Conservation (phyloP, 1,139 yeast species). For the Maudiozyma humilis region DNA sequence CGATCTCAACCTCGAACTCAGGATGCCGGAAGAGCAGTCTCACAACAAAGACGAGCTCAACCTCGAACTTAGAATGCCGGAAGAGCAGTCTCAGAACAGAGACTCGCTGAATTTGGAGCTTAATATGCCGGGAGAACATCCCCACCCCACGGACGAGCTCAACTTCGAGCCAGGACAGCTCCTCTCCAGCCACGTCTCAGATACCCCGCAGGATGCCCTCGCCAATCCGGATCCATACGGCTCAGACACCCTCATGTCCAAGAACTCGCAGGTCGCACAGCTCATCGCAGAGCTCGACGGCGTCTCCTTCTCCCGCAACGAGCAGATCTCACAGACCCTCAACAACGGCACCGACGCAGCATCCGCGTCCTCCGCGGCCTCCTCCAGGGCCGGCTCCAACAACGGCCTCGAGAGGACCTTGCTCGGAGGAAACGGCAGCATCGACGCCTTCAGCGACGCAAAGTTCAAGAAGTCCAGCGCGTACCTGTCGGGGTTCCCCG, state of each 20-base stretch:
- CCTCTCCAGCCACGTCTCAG: not conserved
- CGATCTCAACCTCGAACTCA: not conserved
- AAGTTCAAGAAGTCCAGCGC: constrained; percentile 24
- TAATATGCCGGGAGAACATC: not conserved
- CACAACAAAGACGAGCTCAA: no score
- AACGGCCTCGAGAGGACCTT: not conserved
- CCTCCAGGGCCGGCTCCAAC: not conserved
- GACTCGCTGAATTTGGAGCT: not conserved
- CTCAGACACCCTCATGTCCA: constrained; percentile 7
- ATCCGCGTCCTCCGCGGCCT: not conserved
- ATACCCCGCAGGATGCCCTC: no score
- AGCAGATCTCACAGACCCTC: constrained; percentile 9
- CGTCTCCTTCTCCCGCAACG: constrained; percentile 24
- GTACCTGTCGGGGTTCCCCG: constrained; percentile 21
- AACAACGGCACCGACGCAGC: not conserved
- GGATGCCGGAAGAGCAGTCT: no score
- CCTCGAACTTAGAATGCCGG: not conserved
- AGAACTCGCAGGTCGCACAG: constrained; percentile 25
- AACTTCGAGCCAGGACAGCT: constrained; percentile 1
- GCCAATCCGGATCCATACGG: no score
- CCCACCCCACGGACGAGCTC: not conserved
- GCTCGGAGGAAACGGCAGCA: not conserved
- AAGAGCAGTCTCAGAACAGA: not conserved
- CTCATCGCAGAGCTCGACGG: constrained; percentile 28
- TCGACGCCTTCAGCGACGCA: constrained; percentile 1